phyloP scores from a whole-genome alignment of 2,329 filamentous ascomycete genomes.

The Trichoderma atroviride region DNA sequence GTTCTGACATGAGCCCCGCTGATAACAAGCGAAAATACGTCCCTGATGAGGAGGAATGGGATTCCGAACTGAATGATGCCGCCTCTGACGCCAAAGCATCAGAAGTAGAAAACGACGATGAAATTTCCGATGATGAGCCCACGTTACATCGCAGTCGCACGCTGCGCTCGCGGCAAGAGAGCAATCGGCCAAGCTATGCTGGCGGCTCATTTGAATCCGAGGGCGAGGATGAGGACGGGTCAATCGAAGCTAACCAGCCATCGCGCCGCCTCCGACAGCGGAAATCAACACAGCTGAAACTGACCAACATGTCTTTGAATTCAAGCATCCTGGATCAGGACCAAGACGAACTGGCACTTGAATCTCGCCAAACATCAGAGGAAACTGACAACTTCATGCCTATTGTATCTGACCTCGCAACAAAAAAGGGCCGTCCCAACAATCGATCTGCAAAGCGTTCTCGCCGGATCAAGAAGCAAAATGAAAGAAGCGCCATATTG shows the following conservation, averaged over 20 bases:
- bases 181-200: constrained; percentile 23
- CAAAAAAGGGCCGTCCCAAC: constrained; percentile 32
- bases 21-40: constrained; percentile 40
- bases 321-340: constrained; percentile 33
- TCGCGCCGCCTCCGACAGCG: constrained; percentile 35
- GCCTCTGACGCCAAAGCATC: constrained; percentile 36
- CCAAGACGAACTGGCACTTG: constrained; percentile 41
- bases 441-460: constrained; percentile 31
- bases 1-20: constrained; percentile 21
- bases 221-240: constrained; percentile 30
- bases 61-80: constrained; percentile 33
- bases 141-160: constrained; percentile 17
- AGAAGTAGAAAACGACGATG: constrained; percentile 34
- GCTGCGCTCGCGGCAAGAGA: constrained; percentile 36
- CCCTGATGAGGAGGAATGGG: constrained; percentile 37
- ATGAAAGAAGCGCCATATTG: constrained; percentile 16
- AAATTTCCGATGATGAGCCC: constrained; percentile 16
- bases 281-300: constrained; percentile 33
- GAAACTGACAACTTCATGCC: constrained; percentile 41
- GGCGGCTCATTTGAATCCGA: constrained; percentile 14
- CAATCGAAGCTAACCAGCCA: background rate
- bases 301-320: constrained; percentile 34
- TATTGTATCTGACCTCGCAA: constrained; percentile 43
- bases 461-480: constrained; percentile 31
- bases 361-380: constrained; percentile 35